Evolutionary conservation across 2,329 filamentous ascomycete genomes (phyloP), one percentile per base, ranked within the genome.

Genomic region (Arthroderma sp.): DNA sequence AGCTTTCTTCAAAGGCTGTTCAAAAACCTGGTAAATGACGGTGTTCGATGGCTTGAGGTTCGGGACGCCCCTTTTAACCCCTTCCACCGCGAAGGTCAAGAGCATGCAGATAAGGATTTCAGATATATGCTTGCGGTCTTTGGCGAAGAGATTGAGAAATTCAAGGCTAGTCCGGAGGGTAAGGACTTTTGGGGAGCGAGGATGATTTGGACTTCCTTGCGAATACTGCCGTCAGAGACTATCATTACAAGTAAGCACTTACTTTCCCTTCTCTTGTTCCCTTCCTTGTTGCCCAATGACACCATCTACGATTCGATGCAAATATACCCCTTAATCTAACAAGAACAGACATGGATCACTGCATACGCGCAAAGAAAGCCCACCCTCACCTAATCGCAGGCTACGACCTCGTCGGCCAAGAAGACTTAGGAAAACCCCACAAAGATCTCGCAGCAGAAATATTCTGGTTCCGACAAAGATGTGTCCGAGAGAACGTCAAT

Each of bases 401-500:
- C 6, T 95, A 85, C 63, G 89, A 96, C 62, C 67, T 95, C 5
- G 88, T 94, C 4, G 88, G 86, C 0, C 83, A 89, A 62, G 89
- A 95, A 67, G 85, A 94, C 57, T 60, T 73, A 1, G 88, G 87
- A 1, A 76, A 84, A 9, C 73, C 86, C 0, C 75, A 94, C 27
- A 72, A 75, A 28, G 83, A 91, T 51, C 67, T 94, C 2, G 73
- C 88, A 0, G 86, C 88, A 0, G 79, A 94, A 57, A 68, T 96
- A 0, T 88, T 95, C 63, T 95, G 86, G 86, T 95, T 96, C 72
- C 80, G 81, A 50, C 88, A 91, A 62, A 77, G 81, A 55, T 95
- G 87, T 60, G 75, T 77, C 0, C 74, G 85, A 57, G 81, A 86
- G 55, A 78, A 76, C 2, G 75, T 95, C 32, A 78, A 87, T 40